These are phyloP conservation scores for Mortierella polycephala DNA, from an alignment of 371 early-diverging fungal genomes.

Conservation along the genomic window DNA sequence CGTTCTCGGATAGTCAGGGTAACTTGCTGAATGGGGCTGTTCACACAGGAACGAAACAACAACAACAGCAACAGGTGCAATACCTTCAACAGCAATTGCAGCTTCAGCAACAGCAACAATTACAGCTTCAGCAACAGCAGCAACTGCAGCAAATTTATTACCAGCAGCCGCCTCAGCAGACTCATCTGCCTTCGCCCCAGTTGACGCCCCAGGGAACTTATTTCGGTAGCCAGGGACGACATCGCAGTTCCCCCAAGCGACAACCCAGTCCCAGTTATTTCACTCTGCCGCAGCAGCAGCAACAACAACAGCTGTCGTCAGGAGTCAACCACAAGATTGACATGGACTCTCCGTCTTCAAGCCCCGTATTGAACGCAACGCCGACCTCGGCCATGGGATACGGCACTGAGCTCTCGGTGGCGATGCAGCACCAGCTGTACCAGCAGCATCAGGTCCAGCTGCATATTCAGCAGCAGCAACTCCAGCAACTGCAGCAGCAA, in stretches of 20 bases:
- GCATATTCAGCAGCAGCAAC: conserved; percentile 36
- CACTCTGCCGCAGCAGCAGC: conserved; percentile 18
- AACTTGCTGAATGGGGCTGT: conserved; percentile 8
- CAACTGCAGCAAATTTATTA: background rate
- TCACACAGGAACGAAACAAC: conserved; percentile 1
- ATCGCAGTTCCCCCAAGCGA: conserved; percentile 21
- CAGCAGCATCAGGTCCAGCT: conserved; percentile 46
- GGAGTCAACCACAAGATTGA: background rate
- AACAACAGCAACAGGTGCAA: conserved; percentile 7
- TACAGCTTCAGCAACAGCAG: background rate
- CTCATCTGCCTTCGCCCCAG: conserved; percentile 14
- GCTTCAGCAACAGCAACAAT: background rate
- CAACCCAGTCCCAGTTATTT: conserved; percentile 31
- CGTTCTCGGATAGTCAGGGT: background rate
- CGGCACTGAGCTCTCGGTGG: conserved; percentile 30
- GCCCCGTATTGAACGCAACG: conserved; percentile 23
- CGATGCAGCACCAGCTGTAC: conserved; percentile 34
- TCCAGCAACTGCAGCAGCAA: conserved; percentile 29
- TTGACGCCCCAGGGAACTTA: conserved; percentile 16
- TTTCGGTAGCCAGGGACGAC: conserved; percentile 15
- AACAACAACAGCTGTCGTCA: background rate
- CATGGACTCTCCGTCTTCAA: conserved; percentile 17
- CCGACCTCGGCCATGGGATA: conserved; percentile 1
- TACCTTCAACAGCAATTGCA: conserved; percentile 1
- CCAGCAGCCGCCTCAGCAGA: background rate